Percentiles rank a stretch among this genome's conserved stretches.
Conservation (phyloP, 2,329 filamentous ascomycete genomes). For the Aspergillus spinulosporus region DNA sequence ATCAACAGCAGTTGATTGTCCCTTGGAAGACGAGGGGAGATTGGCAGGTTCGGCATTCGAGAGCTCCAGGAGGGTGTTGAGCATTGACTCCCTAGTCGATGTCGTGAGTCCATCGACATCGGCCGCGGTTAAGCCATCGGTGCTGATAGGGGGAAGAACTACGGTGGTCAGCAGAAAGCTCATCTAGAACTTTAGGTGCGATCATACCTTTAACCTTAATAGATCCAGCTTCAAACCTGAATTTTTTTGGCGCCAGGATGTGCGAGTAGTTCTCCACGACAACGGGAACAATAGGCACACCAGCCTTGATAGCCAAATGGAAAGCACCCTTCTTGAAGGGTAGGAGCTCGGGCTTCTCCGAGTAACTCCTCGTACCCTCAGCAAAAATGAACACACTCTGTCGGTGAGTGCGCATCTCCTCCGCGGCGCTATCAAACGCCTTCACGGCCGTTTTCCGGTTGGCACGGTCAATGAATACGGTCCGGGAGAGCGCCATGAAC, state of each 20-base stretch:
- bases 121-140: constrained; percentile 67
- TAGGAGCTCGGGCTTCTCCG: constrained; percentile 74
- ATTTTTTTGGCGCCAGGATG: constrained; percentile 63
- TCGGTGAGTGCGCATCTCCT: constrained; percentile 69
- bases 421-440: constrained; percentile 80
- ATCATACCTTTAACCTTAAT: constrained; percentile 73
- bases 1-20: constrained; percentile 36
- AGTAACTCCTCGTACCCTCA: constrained; percentile 90
- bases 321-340: constrained; percentile 99
- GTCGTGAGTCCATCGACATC: constrained; percentile 75
- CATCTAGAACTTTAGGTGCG: not conserved
- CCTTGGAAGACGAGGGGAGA: constrained; percentile 25
- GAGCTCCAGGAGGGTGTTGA: constrained; percentile 56
- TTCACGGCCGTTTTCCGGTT: constrained; percentile 79
- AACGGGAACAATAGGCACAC: constrained; percentile 87
- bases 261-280: constrained; percentile 79
- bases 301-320: constrained; percentile 89
- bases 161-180: constrained; percentile 12
- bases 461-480: constrained; percentile 91
- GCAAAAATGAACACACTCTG: constrained; percentile 62
- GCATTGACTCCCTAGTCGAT: constrained; percentile 72
- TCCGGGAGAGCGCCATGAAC: constrained; percentile 87
- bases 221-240: constrained; percentile 65
- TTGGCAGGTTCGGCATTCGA: constrained; percentile 30
- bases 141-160: constrained; percentile 81